Conservation (phyloP, 139 green algal species). For the Coelastrella sp. region DNA sequence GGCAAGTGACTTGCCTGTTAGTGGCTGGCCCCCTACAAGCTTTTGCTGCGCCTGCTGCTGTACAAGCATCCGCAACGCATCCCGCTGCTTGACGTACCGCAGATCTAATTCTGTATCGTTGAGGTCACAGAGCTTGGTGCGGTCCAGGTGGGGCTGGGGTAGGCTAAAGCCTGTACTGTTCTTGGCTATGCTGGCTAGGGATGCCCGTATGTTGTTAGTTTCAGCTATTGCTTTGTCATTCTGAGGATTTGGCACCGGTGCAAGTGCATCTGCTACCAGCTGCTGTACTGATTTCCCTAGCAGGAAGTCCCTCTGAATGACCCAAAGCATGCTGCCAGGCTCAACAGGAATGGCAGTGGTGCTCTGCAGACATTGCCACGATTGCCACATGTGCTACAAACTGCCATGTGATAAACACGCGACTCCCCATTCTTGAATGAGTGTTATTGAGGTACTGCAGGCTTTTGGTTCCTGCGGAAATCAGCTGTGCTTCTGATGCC, state of each 20-base stretch:
- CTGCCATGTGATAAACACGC: not conserved
- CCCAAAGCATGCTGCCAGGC: conserved; percentile 89
- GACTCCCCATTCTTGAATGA: too few species aligned
- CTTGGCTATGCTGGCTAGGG: conserved; percentile 63
- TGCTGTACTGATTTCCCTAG: conserved; percentile 77
- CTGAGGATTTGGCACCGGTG: conserved; percentile 82
- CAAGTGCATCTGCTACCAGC: conserved; percentile 67
- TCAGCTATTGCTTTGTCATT: conserved; percentile 49
- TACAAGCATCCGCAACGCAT: conserved; percentile 67
- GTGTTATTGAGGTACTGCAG: too few species aligned
- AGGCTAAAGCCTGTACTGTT: conserved; percentile 80
- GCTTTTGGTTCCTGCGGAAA: too few species aligned
- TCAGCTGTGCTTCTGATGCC: too few species aligned
- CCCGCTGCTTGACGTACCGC: conserved; percentile 59
- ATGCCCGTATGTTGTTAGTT: conserved; percentile 75
- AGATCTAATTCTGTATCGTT: conserved; percentile 66
- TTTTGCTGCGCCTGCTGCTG: conserved; percentile 46
- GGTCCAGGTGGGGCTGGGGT: conserved; percentile 90
- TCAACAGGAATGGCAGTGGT: conserved; percentile 50
- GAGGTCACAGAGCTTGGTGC: conserved; percentile 87
- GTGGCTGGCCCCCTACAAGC: conserved; percentile 13
- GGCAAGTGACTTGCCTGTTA: conserved; percentile 47
- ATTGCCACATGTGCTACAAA: not conserved
- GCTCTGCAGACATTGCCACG: not conserved
- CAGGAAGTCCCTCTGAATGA: conserved; percentile 96